These are phyloP conservation scores for Colletotrichum gloeosporioides DNA, from an alignment of 2,329 filamentous ascomycete genomes.

Conservation along the genomic window DNA sequence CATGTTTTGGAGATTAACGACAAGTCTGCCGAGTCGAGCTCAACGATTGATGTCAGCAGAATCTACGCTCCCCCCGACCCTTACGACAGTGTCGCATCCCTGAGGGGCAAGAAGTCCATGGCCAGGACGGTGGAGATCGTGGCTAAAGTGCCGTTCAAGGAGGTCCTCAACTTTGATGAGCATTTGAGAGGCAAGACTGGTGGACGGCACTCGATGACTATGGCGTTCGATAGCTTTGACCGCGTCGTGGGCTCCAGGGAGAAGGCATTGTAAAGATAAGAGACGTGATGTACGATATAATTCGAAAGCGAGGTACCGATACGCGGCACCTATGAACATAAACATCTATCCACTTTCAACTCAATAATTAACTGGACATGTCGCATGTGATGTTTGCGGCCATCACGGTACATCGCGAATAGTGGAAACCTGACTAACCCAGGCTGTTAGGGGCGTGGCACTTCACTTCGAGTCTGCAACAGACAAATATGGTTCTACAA, in stretches of 20 bases:
- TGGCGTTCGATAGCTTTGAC: conserved; percentile 64
- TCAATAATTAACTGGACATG: background rate
- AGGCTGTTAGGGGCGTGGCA: background rate
- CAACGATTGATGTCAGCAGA: conserved; percentile 68
- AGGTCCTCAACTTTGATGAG: conserved; percentile 95
- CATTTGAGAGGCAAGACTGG: conserved; percentile 88
- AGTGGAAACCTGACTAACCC: background rate
- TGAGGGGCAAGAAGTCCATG: conserved; percentile 53
- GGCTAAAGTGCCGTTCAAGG: conserved; percentile 89
- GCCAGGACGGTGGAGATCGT: conserved; percentile 69
- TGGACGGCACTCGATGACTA: conserved; percentile 70
- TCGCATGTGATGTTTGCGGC: too few species aligned
- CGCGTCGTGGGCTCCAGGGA: conserved; percentile 60
- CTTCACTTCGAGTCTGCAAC: too few species aligned
- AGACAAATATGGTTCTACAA: background rate
- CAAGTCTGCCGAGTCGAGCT: conserved; percentile 43
- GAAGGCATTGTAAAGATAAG: conserved; percentile 43
- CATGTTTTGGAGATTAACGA: conserved; percentile 76
- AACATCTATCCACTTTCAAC: background rate
- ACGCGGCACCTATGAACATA: background rate
- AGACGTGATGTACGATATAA: background rate
- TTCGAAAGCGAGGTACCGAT: background rate
- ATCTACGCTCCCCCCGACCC: conserved; percentile 92
- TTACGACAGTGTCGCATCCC: conserved; percentile 68
- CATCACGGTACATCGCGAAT: background rate